These are phyloP conservation scores for Monilinia fructigena DNA, from an alignment of 2,329 filamentous ascomycete species.

Conservation along the genomic window DNA sequence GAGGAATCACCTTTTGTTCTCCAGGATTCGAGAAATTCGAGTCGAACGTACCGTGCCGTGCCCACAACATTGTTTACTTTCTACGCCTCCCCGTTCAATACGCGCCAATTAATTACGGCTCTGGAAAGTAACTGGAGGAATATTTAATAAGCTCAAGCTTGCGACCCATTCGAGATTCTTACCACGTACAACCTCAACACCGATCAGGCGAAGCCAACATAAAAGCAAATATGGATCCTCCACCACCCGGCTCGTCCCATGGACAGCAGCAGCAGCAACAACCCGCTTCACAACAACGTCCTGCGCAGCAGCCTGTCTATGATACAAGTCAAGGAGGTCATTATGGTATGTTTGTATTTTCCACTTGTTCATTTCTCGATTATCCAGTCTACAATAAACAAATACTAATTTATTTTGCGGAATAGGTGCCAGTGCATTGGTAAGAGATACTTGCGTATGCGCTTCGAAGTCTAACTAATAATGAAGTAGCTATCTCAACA, in stretches of 20 bases:
- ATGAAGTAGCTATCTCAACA: slow-evolving; percentile 71
- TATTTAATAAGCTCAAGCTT: background rate
- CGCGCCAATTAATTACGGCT: slow-evolving; percentile 8
- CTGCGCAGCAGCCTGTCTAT: slow-evolving; percentile 54
- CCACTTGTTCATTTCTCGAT: background rate
- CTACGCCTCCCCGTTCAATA: background rate
- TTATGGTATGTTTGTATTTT: slow-evolving; percentile 59
- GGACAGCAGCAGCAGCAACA: slow-evolving; percentile 50
- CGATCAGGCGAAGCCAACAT: slow-evolving; percentile 15
- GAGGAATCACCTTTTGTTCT: background rate
- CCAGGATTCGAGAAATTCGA: slow-evolving; percentile 5
- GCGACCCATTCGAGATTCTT: slow-evolving; percentile 8
- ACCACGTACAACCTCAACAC: slow-evolving; percentile 10
- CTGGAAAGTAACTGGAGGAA: slow-evolving; percentile 10
- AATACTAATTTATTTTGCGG: slow-evolving; percentile 34
- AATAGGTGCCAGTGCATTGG: slow-evolving; percentile 65
- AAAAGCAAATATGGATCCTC: slow-evolving; percentile 51
- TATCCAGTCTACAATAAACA: slow-evolving; percentile 1
- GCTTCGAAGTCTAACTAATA: slow-evolving; percentile 32
- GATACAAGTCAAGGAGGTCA: slow-evolving; percentile 73
- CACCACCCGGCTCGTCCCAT: slow-evolving; percentile 54
- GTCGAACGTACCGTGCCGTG: slow-evolving; percentile 3
- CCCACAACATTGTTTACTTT: slow-evolving; percentile 11
- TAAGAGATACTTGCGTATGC: slow-evolving; percentile 47
- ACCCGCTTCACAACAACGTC: slow-evolving; percentile 43